Evolutionary conservation across 2,329 filamentous ascomycete species (phyloP).

Genomic region (Colletotrichum aenigma): DNA sequence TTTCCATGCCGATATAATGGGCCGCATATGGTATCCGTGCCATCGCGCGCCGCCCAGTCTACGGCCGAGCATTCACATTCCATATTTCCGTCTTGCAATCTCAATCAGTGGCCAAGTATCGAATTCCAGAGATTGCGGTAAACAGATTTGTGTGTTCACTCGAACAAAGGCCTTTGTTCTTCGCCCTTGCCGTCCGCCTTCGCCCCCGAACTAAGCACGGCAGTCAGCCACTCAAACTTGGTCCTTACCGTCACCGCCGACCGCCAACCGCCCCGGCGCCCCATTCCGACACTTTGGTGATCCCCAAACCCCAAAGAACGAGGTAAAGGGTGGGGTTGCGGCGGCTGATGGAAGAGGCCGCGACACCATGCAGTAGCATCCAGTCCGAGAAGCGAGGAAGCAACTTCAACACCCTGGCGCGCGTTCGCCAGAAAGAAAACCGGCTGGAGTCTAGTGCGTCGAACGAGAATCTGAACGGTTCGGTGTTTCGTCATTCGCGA

Average conservation of each 20-base stretch:
- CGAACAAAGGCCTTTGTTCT: neutral
- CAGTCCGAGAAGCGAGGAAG: neutral
- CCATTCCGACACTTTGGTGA: conserved; percentile 7
- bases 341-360: neutral
- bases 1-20: neutral
- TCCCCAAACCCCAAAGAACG: neutral
- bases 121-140: neutral
- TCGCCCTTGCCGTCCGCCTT: neutral
- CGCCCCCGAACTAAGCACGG: neutral
- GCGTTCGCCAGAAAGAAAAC: neutral
- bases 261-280: neutral
- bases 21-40: neutral
- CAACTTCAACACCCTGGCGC: neutral
- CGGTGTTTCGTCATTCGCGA: neutral
- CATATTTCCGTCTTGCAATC: neutral
- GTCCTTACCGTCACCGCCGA: neutral
- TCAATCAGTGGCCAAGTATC: neutral
- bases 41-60: neutral
- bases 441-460: neutral
- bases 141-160: neutral
- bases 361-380: neutral
- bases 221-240: neutral
- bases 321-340: neutral
- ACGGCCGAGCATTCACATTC: neutral
- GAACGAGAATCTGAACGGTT: neutral